phyloP scores from a whole-genome alignment of 2,329 filamentous ascomycete genomes.

The Aspergillus carbonarius region DNA sequence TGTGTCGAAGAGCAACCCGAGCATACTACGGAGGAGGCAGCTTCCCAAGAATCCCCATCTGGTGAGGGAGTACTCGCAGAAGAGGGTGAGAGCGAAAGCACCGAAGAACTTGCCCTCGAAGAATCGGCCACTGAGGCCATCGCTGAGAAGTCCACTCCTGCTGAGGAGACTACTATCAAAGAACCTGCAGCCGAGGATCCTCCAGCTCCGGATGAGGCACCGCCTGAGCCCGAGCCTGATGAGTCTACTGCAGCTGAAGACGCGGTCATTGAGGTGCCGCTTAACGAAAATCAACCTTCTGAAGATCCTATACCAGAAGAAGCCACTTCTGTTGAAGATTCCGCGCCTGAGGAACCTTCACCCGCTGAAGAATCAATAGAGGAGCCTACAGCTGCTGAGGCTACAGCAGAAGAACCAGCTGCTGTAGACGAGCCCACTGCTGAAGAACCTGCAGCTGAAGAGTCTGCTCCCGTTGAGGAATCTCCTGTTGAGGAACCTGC shows the following conservation, averaged over 20 bases:
- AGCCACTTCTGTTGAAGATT: too few species aligned
- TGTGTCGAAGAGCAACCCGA: conserved; percentile 11
- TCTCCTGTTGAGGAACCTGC: conserved; percentile 2
- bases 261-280: conserved; percentile 17
- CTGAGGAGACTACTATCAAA: conserved; percentile 16
- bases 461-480: conserved; percentile 14
- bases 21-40: conserved; percentile 10
- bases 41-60: conserved; percentile 17
- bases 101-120: conserved; percentile 14
- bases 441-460: conserved; percentile 12
- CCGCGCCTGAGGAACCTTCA: neutral
- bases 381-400: neutral
- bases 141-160: conserved; percentile 15
- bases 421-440: neutral
- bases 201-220: conserved; percentile 13
- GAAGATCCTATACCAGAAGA: too few species aligned
- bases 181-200: conserved; percentile 17
- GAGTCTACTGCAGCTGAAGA: conserved; percentile 14
- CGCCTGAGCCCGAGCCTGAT: conserved; percentile 15
- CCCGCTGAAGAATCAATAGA: conserved; percentile 17
- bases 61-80: conserved; percentile 18
- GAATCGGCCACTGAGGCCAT: conserved; percentile 13
- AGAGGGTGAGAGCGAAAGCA: too few species aligned
- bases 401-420: conserved; percentile 11
- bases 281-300: conserved; percentile 13